A percentile compares a stretch with the other conserved stretches of the same genome.
phyloP scores from a whole-genome alignment of 2,329 filamentous ascomycete genomes.

The Trichoderma citrinoviride region DNA sequence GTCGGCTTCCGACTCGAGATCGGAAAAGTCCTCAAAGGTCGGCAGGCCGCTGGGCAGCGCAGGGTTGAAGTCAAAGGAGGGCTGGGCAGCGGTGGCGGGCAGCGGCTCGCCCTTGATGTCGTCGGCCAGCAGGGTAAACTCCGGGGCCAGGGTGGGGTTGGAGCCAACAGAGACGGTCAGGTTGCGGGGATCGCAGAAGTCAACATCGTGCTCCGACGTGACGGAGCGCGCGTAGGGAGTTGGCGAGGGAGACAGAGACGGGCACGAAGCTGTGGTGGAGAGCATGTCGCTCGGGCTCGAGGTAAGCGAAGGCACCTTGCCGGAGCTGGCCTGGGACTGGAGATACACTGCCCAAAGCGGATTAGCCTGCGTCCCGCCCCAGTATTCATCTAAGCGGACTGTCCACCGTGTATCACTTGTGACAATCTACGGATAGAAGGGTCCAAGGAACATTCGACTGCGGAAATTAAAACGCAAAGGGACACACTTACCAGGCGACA shows the following conservation, averaged over 20 bases:
- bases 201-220: constrained; percentile 67
- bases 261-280: constrained; percentile 71
- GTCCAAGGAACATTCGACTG: constrained; percentile 6
- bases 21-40: constrained; percentile 80
- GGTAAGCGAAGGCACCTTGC: constrained; percentile 58
- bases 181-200: constrained; percentile 90
- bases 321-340: constrained; percentile 41
- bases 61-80: constrained; percentile 52
- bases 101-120: constrained; percentile 53
- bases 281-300: constrained; percentile 67
- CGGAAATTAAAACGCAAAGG: background rate
- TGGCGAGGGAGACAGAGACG: constrained; percentile 83
- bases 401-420: background rate
- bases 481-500: constrained; percentile 83
- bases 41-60: constrained; percentile 60
- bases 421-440: background rate
- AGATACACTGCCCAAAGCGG: constrained; percentile 46
- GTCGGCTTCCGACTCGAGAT: constrained; percentile 88
- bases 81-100: constrained; percentile 47
- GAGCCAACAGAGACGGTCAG: constrained; percentile 65
- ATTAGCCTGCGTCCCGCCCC: constrained; percentile 39
- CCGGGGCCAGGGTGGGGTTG: constrained; percentile 51
- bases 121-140: constrained; percentile 67
- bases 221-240: constrained; percentile 71
- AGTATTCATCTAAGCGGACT: constrained; percentile 9